Evolutionary conservation across 768 basidiomycete species (phyloP).

Genomic region (Macrocybe gigantea): DNA sequence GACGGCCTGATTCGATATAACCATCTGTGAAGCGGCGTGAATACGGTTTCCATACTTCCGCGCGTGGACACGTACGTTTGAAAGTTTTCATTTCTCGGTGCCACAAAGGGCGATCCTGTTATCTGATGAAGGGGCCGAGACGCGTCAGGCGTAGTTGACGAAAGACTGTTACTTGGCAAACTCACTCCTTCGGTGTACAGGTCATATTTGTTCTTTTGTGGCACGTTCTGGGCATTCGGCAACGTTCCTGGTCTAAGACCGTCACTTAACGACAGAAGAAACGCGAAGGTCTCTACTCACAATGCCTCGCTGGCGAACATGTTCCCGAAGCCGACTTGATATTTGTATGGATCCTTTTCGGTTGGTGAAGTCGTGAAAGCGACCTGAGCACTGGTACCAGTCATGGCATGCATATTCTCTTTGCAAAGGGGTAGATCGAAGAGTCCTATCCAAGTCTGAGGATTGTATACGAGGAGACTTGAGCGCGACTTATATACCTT

Average conservation of each 20-base stretch:
- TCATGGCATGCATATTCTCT: too few species aligned
- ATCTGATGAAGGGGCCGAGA: slow-evolving; percentile 27
- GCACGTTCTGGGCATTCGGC: slow-evolving; percentile 53
- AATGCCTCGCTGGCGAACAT: slow-evolving; percentile 50
- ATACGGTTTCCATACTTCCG: neutral
- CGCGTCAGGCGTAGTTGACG: neutral
- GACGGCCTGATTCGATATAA: slow-evolving; percentile 64
- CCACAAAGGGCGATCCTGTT: slow-evolving; percentile 54
- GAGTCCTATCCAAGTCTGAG: too few species aligned
- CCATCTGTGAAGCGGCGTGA: slow-evolving; percentile 32
- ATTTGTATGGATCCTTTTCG: slow-evolving; percentile 46
- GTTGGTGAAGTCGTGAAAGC: slow-evolving; percentile 11
- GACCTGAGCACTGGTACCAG: too few species aligned
- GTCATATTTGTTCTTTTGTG: slow-evolving; percentile 58
- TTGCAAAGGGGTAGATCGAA: too few species aligned
- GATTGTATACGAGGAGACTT: too few species aligned
- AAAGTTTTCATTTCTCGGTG: slow-evolving; percentile 48
- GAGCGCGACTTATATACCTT: too few species aligned
- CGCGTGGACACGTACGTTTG: slow-evolving; percentile 31
- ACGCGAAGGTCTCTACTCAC: slow-evolving; percentile 23
- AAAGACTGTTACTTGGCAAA: neutral
- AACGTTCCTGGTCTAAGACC: slow-evolving; percentile 45
- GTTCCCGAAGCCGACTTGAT: slow-evolving; percentile 56
- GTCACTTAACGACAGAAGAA: neutral
- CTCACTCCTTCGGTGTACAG: slow-evolving; percentile 55